Evolutionary conservation across 768 basidiomycete species (phyloP), one percentile per base, ranked within the genome.

Genomic region (Leccinum longicurvipes): DNA sequence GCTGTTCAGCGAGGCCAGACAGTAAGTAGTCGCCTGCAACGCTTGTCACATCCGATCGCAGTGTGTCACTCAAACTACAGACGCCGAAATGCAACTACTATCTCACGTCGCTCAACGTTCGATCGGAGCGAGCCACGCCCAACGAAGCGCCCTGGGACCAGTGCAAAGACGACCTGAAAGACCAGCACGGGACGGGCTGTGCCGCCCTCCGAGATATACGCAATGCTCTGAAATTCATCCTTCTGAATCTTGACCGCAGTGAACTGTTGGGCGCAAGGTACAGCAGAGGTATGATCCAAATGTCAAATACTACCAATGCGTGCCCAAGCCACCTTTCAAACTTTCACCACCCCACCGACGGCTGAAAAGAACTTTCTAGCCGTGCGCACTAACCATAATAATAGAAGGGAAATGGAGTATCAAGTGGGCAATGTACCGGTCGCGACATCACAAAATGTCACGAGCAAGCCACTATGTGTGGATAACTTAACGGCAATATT

Each of bases 161-260:
- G 39, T 92, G 81, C 57, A 94, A 97, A 91, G 97, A 98, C 66
- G 95, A 98, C 64, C 78, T 95, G 52, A 97, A 98, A 67, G 82
- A 89, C 52, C 88, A 93, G 29, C 92, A 97, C 67, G 98, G 93
- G 85, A 76, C 86, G 57, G 39, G 49, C 8, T 51, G 57, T 4
- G 70, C 72, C 14, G 60, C 66, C 23, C 61, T 67, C 10, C 71
- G 66, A 47, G 78, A 81, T 24, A 73, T 71, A n/a, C 67, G 72
- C 23, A 72, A 68, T 59, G 81, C 84, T 19, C 82, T 85, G 49
- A 94, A 93, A 72, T 94, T 97, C 54, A 85, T 96, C 1, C 73
- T 99, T 46, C 77, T 98, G 29, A 95, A 87, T 64, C 81, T 96
- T 60, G 96, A 99, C 74, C 85, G 95, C 32, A 31, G 5, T 31